Conservation (phyloP, 1,139 yeast species). For the Pichia sp. region DNA sequence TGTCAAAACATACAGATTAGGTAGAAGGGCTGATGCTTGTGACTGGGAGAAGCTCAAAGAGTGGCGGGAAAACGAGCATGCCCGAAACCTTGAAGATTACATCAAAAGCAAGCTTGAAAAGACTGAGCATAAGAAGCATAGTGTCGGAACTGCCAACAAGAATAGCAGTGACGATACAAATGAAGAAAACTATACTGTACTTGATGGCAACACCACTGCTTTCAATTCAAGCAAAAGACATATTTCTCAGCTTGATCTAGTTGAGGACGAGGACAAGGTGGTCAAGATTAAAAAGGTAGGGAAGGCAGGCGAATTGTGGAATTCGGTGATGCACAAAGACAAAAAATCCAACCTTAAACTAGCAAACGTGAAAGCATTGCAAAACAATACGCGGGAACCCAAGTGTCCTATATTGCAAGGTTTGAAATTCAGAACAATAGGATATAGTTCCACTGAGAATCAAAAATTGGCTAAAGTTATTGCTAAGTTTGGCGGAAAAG, state of each 20-base stretch:
- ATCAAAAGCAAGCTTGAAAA: not conserved
- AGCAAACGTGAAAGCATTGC: not conserved
- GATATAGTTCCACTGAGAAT: slow-evolving; percentile 33
- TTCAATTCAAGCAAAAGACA: not conserved
- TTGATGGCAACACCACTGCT: not conserved
- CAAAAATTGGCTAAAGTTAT: slow-evolving; percentile 39
- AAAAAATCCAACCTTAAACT: not conserved
- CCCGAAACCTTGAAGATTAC: slow-evolving; percentile 13
- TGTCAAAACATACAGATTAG: slow-evolving; percentile 27
- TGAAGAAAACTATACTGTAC: slow-evolving; percentile 2
- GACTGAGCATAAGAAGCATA: not conserved
- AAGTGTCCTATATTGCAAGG: slow-evolving; percentile 20
- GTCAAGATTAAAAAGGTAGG: slow-evolving; percentile 30
- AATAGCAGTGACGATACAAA: not conserved
- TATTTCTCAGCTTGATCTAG: not conserved
- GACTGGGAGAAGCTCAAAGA: slow-evolving; percentile 43
- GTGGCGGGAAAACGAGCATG: slow-evolving; percentile 22
- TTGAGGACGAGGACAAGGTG: slow-evolving; percentile 23
- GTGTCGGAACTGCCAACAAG: not conserved
- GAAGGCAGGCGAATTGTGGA: slow-evolving; percentile 40
- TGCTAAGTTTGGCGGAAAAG: slow-evolving; percentile 25
- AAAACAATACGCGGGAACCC: not conserved
- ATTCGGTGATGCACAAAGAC: slow-evolving; percentile 42
- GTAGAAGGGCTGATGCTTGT: slow-evolving; percentile 44
- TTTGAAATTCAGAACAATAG: slow-evolving; percentile 18